These are phyloP conservation scores for Labyrinthula sp. DNA, from an alignment of 352 stramenopile species.

Conservation along the genomic window DNA sequence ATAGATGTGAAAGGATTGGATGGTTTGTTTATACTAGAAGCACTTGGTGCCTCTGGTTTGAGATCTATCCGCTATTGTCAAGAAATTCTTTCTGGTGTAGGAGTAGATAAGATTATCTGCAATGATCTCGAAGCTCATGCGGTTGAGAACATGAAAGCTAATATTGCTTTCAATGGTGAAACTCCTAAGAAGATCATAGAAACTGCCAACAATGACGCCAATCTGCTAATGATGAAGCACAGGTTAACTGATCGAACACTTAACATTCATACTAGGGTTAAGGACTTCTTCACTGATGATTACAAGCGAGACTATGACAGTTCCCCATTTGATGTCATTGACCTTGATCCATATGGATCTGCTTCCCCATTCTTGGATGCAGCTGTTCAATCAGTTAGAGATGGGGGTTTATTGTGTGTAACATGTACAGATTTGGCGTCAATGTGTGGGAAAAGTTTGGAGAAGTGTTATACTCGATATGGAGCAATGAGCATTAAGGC, in stretches of 20 bases:
- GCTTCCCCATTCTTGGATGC: slow-evolving; percentile 92
- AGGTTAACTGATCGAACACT: background rate
- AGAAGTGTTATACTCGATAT: slow-evolving; percentile 54
- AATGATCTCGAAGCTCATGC: slow-evolving; percentile 94
- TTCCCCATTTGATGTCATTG: slow-evolving; percentile 95
- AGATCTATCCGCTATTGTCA: slow-evolving; percentile 96
- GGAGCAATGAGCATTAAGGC: slow-evolving; percentile 47
- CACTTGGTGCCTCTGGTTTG: slow-evolving; percentile 85
- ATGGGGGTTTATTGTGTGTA: slow-evolving; percentile 90
- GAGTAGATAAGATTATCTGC: slow-evolving; percentile 82
- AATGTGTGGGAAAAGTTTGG: slow-evolving; percentile 32
- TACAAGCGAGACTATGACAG: slow-evolving; percentile 3
- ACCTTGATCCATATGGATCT: slow-evolving; percentile 96
- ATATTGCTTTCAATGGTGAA: slow-evolving; percentile 58
- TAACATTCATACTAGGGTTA: slow-evolving; percentile 9
- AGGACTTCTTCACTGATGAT: slow-evolving; percentile 17
- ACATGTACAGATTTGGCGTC: slow-evolving; percentile 91
- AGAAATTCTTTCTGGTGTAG: slow-evolving; percentile 62
- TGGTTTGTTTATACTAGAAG: slow-evolving; percentile 90
- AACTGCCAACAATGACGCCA: slow-evolving; percentile 32
- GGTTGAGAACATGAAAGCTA: slow-evolving; percentile 77
- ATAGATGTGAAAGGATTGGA: slow-evolving; percentile 45
- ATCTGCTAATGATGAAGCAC: slow-evolving; percentile 36
- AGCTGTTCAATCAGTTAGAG: slow-evolving; percentile 73
- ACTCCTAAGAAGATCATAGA: slow-evolving; percentile 32